A percentile compares a stretch with the other conserved stretches of the same genome.
These are phyloP conservation scores for Acrodontium crateriforme DNA, from an alignment of 2,329 filamentous ascomycete genomes.

Conservation along the genomic window DNA sequence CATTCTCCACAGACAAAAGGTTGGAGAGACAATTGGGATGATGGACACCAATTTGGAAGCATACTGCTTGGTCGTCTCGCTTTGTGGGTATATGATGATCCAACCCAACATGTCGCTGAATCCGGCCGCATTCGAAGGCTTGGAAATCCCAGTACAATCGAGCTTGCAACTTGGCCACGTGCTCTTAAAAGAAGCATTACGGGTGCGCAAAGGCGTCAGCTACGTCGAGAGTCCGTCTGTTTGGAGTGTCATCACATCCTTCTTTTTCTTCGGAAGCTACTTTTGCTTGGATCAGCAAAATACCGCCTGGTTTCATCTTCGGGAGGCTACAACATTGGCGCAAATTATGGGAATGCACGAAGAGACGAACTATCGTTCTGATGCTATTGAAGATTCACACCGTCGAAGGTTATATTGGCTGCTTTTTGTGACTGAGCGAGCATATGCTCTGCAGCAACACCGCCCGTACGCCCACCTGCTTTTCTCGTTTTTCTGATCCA, in stretches of 20 bases:
- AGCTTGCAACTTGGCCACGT: slow-evolving; percentile 36
- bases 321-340: slow-evolving; percentile 47
- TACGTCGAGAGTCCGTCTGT: slow-evolving; percentile 43
- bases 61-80: slow-evolving; percentile 41
- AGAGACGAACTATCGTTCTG: slow-evolving; percentile 39
- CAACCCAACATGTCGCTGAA: slow-evolving; percentile 34
- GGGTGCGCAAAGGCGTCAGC: slow-evolving; percentile 42
- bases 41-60: slow-evolving; percentile 41
- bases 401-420: slow-evolving; percentile 48
- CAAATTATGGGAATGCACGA: slow-evolving; percentile 46
- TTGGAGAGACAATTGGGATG: slow-evolving; percentile 39
- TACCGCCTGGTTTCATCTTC: slow-evolving; percentile 48
- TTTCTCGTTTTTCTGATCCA: too few species aligned
- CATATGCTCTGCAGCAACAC: slow-evolving; percentile 49
- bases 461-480: too few species aligned
- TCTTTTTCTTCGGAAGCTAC: slow-evolving; percentile 47
- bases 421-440: slow-evolving; percentile 49
- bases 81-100: slow-evolving; percentile 38
- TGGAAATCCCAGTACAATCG: slow-evolving; percentile 32
- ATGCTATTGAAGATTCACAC: slow-evolving; percentile 39
- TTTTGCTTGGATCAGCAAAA: slow-evolving; percentile 48
- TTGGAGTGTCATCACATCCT: slow-evolving; percentile 46
- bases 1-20: slow-evolving; percentile 37
- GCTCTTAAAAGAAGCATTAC: slow-evolving; percentile 44
- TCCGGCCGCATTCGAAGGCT: slow-evolving; percentile 31